Percentiles rank a stretch among this genome's conserved stretches.
phyloP scores from a whole-genome alignment of 73 alveolate genomes.

The Tetrahymena malaccensis region DNA sequence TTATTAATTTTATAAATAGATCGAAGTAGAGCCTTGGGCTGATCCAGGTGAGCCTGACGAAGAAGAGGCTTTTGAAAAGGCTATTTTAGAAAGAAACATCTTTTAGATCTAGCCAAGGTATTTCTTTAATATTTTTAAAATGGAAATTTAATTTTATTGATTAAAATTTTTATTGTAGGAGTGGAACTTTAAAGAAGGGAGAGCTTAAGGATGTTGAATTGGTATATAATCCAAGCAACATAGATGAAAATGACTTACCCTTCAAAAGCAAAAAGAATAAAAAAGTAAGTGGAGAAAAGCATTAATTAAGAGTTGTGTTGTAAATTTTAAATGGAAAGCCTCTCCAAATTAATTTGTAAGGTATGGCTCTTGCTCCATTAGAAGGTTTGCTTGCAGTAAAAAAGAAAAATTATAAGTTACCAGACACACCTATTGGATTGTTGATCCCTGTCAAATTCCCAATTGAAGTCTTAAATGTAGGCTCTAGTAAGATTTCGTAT shows the following conservation, averaged over 20 bases:
- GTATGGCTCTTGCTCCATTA: constrained; percentile 87
- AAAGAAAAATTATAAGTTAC: constrained; percentile 67
- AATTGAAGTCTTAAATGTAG: constrained; percentile 89
- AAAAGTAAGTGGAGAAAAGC: constrained; percentile 45
- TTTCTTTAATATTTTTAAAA: background rate
- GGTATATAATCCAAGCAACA: constrained; percentile 55
- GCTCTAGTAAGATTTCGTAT: constrained; percentile 86
- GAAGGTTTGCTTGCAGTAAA: constrained; percentile 83
- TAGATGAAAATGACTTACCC: constrained; percentile 7
- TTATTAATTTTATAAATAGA: background rate
- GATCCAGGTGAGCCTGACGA: constrained; percentile 98
- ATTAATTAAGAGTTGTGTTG: constrained; percentile 77
- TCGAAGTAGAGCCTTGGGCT: constrained; percentile 97
- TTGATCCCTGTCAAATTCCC: constrained; percentile 94
- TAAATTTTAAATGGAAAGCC: constrained; percentile 96
- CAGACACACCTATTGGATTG: constrained; percentile 94
- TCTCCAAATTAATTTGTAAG: constrained; percentile 78
- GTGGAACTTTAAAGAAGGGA: constrained; percentile 80
- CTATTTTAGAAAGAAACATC: constrained; percentile 81
- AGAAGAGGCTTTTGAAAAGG: constrained; percentile 93
- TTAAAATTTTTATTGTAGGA: constrained; percentile 12
- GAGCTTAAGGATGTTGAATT: constrained; percentile 71
- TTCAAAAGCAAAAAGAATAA: background rate
- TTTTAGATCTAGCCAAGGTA: constrained; percentile 86
- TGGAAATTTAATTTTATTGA: background rate